These are phyloP conservation scores for Parsonsia alboflavescens DNA, from an alignment of 257 asterid species.

Conservation along the genomic window DNA sequence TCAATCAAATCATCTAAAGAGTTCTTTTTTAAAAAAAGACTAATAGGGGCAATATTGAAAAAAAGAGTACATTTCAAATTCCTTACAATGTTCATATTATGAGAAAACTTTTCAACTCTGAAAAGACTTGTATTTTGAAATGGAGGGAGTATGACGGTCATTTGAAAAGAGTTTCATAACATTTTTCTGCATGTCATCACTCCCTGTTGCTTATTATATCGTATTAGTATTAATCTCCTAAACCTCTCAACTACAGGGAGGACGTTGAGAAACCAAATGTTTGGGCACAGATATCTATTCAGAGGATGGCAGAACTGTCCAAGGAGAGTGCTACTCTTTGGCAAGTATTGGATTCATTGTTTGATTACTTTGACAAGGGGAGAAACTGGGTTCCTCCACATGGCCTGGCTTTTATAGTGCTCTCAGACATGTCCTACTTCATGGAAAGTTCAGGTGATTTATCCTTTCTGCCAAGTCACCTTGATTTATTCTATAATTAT, in stretches of 20 bases:
- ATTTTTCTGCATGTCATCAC: not conserved
- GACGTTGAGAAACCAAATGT: slow-evolving; percentile 79
- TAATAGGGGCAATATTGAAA: no score
- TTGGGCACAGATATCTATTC: slow-evolving; percentile 91
- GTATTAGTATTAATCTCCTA: slow-evolving; percentile 6
- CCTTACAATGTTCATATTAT: no score
- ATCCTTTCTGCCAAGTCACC: not conserved
- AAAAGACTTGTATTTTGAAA: no score
- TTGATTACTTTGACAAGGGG: slow-evolving; percentile 66
- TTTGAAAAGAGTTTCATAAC: no score
- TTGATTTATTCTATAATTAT: slow-evolving; percentile 6
- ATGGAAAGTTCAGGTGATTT: slow-evolving; percentile 71
- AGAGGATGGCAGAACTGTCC: slow-evolving; percentile 85
- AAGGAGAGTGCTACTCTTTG: slow-evolving; percentile 88
- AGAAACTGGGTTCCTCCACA: slow-evolving; percentile 67
- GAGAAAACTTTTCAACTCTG: no score
- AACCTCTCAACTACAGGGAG: slow-evolving; percentile 48
- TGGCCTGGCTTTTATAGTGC: slow-evolving; percentile 69
- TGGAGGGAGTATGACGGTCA: no score
- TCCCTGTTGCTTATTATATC: not conserved
- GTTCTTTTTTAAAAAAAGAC: no score
- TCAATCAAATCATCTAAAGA: no score
- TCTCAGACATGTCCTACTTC: slow-evolving; percentile 76
- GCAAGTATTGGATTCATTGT: slow-evolving; percentile 85
- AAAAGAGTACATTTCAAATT: no score